Base-by-base conservation (phyloP, 2,329 filamentous ascomycete species). In the Hymenoscyphus occultus region DNA sequence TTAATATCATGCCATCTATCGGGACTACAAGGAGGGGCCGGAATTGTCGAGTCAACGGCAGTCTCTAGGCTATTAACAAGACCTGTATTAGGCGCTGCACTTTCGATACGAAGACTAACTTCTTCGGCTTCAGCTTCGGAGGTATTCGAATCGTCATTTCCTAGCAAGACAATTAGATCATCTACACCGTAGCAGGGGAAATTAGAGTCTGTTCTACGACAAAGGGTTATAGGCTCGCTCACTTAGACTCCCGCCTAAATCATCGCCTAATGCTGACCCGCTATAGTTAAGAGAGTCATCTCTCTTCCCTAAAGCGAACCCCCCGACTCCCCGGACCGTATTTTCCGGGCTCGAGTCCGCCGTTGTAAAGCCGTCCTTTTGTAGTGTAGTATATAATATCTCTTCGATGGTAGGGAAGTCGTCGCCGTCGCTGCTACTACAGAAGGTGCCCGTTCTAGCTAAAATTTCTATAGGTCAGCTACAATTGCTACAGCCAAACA, bases 1-100 rank as follows among this genome's bases (percentile, higher is more conserved):
- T 71, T 56, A 66, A 71, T 68, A 65, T 69, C 62, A 63, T 71
- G 62, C 61, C 42, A 69, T 31, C 2, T 35, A 63, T 71, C 59
- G 61, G 60, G 60, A 68, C 40, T 68, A 39, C 16, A 39, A 69
- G 62, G 56, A 68, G 54, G 60, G 54, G 66, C 60, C 5, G 61
- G 54, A 69, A 68, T 65, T 60, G 68, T 54, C 12, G 39, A n/a
- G n/a, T n/a, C n/a, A n/a, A n/a, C n/a, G n/a, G 61, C 45, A 61
- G 22, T 59, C 56, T 59, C 56, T 63, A 16, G 42, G 56, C 32
- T 64, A 59, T 64, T 31, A 39, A 63, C 59, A 65, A 63, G 59
- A n/a, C 42, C 40, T 10, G 28, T 39, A 35, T 35, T 28, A 60
- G 40, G 40, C 32, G 19, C 56, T 64, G 39, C 45, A 60, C 31